A percentile compares a stretch with the other conserved stretches of the same genome.
phyloP scores from a whole-genome alignment of 192 early-diverging fungal species.

The Coemansia sp. region DNA sequence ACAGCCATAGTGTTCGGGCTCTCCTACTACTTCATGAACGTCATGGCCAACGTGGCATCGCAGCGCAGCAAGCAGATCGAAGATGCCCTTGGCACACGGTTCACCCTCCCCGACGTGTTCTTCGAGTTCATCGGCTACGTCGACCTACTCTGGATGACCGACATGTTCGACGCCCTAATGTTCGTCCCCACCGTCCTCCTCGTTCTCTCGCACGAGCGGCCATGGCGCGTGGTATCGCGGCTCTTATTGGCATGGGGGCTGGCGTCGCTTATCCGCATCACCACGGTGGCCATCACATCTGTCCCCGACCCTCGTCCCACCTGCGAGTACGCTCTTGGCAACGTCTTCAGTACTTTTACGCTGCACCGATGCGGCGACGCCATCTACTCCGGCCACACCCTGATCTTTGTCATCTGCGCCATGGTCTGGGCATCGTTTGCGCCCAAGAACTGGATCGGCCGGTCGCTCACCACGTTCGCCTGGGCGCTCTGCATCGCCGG shows the following conservation, averaged over 20 bases:
- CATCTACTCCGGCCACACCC: conserved; percentile 65
- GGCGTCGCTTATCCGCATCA: conserved; percentile 58
- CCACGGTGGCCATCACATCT: conserved; percentile 65
- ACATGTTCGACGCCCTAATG: conserved; percentile 59
- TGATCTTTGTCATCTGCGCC: conserved; percentile 60
- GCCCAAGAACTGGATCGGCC: conserved; percentile 47
- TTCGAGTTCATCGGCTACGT: conserved; percentile 59
- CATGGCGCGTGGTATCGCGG: conserved; percentile 57
- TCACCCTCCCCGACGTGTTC: conserved; percentile 54
- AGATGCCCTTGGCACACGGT: conserved; percentile 35
- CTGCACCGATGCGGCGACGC: conserved; percentile 64
- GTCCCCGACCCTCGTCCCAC: conserved; percentile 61
- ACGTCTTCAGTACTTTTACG: conserved; percentile 59
- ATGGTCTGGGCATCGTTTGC: conserved; percentile 61
- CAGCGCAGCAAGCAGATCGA: conserved; percentile 53
- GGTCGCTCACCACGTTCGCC: conserved; percentile 39
- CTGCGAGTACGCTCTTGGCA: conserved; percentile 56
- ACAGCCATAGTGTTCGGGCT: conserved; percentile 33
- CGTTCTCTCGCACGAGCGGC: conserved; percentile 55
- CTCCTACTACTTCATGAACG: conserved; percentile 59
- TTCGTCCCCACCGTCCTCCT: conserved; percentile 56
- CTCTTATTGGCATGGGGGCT: conserved; percentile 54
- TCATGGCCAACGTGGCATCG: conserved; percentile 64
- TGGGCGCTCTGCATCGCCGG: conserved; percentile 57
- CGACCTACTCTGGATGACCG: conserved; percentile 58